These are phyloP conservation scores for Backusella circina DNA, from an alignment of 192 early-diverging fungal genomes.

Conservation along the genomic window DNA sequence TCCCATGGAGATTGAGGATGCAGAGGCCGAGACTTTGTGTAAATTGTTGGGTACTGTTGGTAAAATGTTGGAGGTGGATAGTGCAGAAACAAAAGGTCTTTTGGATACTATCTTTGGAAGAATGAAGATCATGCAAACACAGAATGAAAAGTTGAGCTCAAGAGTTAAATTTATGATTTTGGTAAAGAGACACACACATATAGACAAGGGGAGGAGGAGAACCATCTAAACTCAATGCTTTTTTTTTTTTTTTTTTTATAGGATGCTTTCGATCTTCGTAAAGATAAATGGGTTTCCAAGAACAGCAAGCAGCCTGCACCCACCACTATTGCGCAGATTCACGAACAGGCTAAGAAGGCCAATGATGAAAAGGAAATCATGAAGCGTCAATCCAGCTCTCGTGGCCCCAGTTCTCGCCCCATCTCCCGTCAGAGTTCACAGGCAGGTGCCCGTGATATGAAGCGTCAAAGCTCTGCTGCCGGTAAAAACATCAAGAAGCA, in stretches of 20 bases:
- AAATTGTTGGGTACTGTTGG: slow-evolving; percentile 92
- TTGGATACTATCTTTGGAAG: slow-evolving; percentile 89
- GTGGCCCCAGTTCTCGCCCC: slow-evolving; percentile 53
- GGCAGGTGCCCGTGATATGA: slow-evolving; percentile 31
- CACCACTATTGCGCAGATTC: slow-evolving; percentile 92
- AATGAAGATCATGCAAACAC: slow-evolving; percentile 67
- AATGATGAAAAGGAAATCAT: slow-evolving; percentile 69
- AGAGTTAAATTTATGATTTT: slow-evolving; percentile 93
- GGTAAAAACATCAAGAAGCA: slow-evolving; percentile 8
- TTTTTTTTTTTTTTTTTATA: slow-evolving; percentile 12
- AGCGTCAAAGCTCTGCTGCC: slow-evolving; percentile 31
- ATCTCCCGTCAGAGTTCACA: slow-evolving; percentile 57
- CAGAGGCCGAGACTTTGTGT: slow-evolving; percentile 90
- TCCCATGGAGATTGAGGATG: slow-evolving; percentile 82
- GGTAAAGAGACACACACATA: slow-evolving; percentile 33
- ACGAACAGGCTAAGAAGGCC: slow-evolving; percentile 59
- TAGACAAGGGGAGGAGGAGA: background rate
- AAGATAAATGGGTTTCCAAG: slow-evolving; percentile 71
- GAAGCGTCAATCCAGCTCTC: slow-evolving; percentile 61
- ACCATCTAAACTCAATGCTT: no score
- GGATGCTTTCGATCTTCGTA: slow-evolving; percentile 62
- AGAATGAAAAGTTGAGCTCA: slow-evolving; percentile 63
- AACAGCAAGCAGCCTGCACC: slow-evolving; percentile 62
- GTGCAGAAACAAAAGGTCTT: slow-evolving; percentile 50
- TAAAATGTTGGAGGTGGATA: slow-evolving; percentile 65